Evolutionary conservation across 129 eudicot genomes (phyloP).

Genomic region (Smallanthus sonchifolius): DNA sequence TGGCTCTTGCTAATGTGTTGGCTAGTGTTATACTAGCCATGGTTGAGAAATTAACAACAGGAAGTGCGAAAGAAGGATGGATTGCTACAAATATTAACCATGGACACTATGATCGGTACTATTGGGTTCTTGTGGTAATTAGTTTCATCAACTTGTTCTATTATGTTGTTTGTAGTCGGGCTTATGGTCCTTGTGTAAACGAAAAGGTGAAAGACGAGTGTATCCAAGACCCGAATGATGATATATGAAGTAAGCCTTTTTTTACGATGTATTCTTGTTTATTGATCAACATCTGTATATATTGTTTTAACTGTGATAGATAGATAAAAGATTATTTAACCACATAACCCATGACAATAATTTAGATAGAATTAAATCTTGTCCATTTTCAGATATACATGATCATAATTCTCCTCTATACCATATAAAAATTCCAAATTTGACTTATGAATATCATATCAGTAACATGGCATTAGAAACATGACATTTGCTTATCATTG

Average conservation of each 20-base stretch:
- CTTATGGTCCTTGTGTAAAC: slow-evolving; percentile 34
- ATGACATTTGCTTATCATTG: slow-evolving; percentile 1
- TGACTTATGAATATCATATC: too few species aligned
- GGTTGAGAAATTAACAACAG: slow-evolving; percentile 22
- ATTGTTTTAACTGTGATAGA: too few species aligned
- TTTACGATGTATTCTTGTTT: too few species aligned
- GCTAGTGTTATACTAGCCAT: slow-evolving; percentile 29
- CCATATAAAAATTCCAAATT: too few species aligned
- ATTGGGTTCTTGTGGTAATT: slow-evolving; percentile 29
- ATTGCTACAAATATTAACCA: slow-evolving; percentile 8
- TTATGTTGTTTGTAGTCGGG: slow-evolving; percentile 26
- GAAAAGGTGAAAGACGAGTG: slow-evolving; percentile 1
- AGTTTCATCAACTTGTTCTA: slow-evolving; percentile 31
- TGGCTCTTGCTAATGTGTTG: slow-evolving; percentile 31
- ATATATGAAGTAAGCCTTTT: background rate
- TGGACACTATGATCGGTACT: slow-evolving; percentile 35
- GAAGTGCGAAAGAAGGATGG: slow-evolving; percentile 30
- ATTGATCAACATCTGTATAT: too few species aligned
- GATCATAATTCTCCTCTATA: too few species aligned
- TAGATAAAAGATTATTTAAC: too few species aligned
- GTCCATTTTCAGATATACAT: too few species aligned
- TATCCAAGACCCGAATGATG: background rate
- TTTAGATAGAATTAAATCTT: too few species aligned
- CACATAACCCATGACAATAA: too few species aligned
- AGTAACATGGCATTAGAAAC: too few species aligned